Evolutionary conservation across 2,329 filamentous ascomycete species (phyloP), one percentile per base, ranked within the genome.

Genomic region (Verticillium nubilum): DNA sequence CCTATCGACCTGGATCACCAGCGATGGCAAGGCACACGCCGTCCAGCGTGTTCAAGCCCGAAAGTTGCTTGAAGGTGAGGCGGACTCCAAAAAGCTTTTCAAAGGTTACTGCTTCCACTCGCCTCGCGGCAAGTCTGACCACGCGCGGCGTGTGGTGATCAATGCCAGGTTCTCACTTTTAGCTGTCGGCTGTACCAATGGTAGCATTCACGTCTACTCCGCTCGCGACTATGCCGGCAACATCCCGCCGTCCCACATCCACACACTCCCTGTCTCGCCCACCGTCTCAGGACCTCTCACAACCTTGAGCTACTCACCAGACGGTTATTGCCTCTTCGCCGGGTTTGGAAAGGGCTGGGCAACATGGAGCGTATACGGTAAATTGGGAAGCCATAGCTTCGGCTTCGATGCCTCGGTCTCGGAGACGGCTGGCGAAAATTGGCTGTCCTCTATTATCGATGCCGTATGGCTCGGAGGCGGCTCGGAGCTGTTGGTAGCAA

Each of bases 361-460:
- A 4, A 94, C 88, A 54, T 99, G 94, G 94, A 98, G 94, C 71
- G 95, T 98, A 37, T 99, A 96, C 73, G 95, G 95, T 33, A 97
- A 97, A 73, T 83, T 89, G 2, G 88, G 92, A 15, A 92, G 89
- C 59, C 91, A 86, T 66, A 97, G 91, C 69, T 98, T 98, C 71
- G 81, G 83, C 6, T 81, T 85, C 13, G 90, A 96, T 67, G 78
- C 80, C 27, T 74, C 77, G 2, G 78, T 92, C 37, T 86, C 87
- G 2, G 76, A 82, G 55, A 76, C 77, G 6, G 94, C 95, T 67
- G 83, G 82, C 28, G 94, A 99, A 69, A 82, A 85, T 52, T 98
- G 94, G 92, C 80, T 98, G n/a, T 81, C 83, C 5, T 91, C 93
- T 3, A 81, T 97, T 26, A 82, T 80, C 23, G 86, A 90, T 66